These are phyloP conservation scores for Amanita phalloides DNA, from an alignment of 768 basidiomycete genomes.

Conservation along the genomic window DNA sequence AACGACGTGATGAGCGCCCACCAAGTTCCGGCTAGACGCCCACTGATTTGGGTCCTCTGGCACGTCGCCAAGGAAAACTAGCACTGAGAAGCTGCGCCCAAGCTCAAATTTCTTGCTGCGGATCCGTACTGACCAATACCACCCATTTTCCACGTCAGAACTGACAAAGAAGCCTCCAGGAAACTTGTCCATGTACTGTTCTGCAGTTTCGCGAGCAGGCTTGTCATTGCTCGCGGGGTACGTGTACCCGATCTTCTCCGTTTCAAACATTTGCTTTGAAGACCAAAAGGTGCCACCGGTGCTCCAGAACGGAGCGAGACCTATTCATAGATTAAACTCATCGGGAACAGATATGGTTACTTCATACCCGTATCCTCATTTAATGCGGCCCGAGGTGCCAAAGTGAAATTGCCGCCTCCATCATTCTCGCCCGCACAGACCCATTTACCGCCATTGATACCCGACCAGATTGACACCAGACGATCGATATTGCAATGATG, in stretches of 20 bases:
- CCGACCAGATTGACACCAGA: conserved; percentile 37
- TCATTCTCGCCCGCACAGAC: conserved; percentile 17
- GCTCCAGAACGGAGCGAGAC: conserved; percentile 41
- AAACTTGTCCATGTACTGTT: background rate
- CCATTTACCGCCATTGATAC: conserved; percentile 31
- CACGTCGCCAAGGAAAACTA: conserved; percentile 35
- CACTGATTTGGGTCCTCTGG: conserved; percentile 29
- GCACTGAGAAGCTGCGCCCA: conserved; percentile 28
- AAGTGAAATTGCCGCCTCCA: conserved; percentile 21
- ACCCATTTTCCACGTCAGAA: conserved; percentile 7
- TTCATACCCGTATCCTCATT: conserved; percentile 17
- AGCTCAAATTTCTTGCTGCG: conserved; percentile 31
- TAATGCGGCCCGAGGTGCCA: conserved; percentile 17
- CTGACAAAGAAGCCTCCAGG: background rate
- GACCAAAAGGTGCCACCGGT: conserved; percentile 26
- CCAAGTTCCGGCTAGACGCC: conserved; percentile 22
- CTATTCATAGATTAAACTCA: conserved; percentile 12
- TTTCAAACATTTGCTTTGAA: conserved; percentile 19
- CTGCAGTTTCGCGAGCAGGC: background rate
- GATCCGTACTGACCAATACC: conserved; percentile 34
- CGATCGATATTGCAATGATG: conserved; percentile 47
- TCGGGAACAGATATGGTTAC: background rate
- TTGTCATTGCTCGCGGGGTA: conserved; percentile 21
- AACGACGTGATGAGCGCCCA: conserved; percentile 34
- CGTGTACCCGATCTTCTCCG: conserved; percentile 28